phyloP scores from a whole-genome alignment of 352 stramenopile species.

The Elongisporangium prolatum region DNA sequence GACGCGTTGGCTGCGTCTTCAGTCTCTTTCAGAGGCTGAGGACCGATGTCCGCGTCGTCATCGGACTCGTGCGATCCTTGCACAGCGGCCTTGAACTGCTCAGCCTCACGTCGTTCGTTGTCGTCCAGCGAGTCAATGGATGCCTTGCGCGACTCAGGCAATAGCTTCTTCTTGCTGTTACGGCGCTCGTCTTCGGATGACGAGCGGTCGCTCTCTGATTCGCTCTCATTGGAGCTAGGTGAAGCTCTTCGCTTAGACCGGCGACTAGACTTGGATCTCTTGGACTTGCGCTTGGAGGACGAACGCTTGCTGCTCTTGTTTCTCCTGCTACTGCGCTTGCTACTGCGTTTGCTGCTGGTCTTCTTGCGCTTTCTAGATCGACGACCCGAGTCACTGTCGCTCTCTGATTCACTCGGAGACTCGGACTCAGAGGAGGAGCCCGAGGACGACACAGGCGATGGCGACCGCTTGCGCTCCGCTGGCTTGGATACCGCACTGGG shows the following conservation, averaged over 20 bases:
- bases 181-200: constrained; percentile 8
- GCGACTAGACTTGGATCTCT: constrained; percentile 19
- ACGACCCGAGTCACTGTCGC: constrained; percentile 14
- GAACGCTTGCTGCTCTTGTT: constrained; percentile 15
- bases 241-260: constrained; percentile 9
- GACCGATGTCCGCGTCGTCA: constrained; percentile 85
- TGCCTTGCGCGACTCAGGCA: constrained; percentile 6
- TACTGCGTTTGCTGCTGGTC: constrained; percentile 17
- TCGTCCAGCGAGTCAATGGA: constrained; percentile 28
- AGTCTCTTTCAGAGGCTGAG: constrained; percentile 59
- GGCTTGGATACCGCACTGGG: neutral
- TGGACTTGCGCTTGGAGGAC: constrained; percentile 6
- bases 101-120: constrained; percentile 69
- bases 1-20: constrained; percentile 42
- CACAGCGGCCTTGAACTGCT: constrained; percentile 87
- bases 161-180: constrained; percentile 18
- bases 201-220: constrained; percentile 10
- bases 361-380: constrained; percentile 22
- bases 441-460: constrained; percentile 28
- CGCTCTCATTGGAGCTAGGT: constrained; percentile 20
- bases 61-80: constrained; percentile 62
- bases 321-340: too few relatives aligned
- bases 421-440: constrained; percentile 17
- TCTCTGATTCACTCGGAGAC: constrained; percentile 21
- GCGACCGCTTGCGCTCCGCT: constrained; percentile 17